phyloP scores from a whole-genome alignment of 192 early-diverging fungal genomes.

The Backusella parvicylindrica region DNA sequence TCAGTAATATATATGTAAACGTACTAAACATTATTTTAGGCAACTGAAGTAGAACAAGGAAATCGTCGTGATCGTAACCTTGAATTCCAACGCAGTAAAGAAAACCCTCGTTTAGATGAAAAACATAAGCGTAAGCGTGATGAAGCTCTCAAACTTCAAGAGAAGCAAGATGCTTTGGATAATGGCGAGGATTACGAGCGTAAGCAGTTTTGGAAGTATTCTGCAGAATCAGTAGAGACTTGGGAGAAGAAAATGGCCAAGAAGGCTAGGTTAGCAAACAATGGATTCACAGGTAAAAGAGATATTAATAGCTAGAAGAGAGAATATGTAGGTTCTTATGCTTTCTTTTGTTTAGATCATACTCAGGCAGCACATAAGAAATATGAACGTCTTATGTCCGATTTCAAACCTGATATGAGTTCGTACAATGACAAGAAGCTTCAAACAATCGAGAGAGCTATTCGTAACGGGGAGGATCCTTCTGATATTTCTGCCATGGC shows the following conservation, averaged over 20 bases:
- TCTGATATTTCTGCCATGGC: conserved; percentile 44
- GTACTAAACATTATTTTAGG: conserved; percentile 9
- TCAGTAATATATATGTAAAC: background rate
- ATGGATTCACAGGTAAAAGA: conserved; percentile 75
- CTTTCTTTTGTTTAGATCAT: conserved; percentile 51
- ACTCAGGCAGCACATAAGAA: conserved; percentile 84
- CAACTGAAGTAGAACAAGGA: conserved; percentile 46
- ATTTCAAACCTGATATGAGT: conserved; percentile 80
- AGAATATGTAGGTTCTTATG: background rate
- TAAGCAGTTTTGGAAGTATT: conserved; percentile 76
- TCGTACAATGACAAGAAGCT: conserved; percentile 70
- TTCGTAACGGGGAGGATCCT: conserved; percentile 33
- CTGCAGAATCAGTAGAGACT: conserved; percentile 78
- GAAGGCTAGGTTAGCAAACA: conserved; percentile 61
- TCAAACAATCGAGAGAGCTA: conserved; percentile 31
- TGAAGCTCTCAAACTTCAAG: conserved; percentile 71
- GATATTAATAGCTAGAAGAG: background rate
- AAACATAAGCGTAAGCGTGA: conserved; percentile 65
- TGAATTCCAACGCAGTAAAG: conserved; percentile 71
- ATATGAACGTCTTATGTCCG: conserved; percentile 74
- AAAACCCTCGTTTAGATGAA: conserved; percentile 60
- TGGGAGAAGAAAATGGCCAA: conserved; percentile 82
- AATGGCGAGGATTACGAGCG: conserved; percentile 84
- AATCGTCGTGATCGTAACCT: conserved; percentile 75
- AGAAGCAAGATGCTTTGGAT: conserved; percentile 57